Evolutionary conservation across 331 rosid species (phyloP).

Genomic region (Cucumis variabilis): DNA sequence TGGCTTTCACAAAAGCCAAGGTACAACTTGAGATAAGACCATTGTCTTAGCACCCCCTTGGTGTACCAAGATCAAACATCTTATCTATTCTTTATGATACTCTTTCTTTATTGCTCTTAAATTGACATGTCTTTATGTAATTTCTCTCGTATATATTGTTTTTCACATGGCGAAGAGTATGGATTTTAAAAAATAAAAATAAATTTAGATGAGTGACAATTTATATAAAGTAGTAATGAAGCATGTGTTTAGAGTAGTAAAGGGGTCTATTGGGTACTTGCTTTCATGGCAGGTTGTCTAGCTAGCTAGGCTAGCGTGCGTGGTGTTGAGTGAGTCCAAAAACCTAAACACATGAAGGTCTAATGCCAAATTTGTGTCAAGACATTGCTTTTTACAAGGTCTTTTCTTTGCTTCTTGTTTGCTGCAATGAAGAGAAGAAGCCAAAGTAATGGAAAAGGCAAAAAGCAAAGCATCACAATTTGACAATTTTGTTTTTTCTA

Average conservation of each 20-base stretch:
- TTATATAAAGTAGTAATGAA: background rate
- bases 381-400: conserved; percentile 20
- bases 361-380: conserved; percentile 21
- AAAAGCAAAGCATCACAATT: background rate
- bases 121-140: background rate
- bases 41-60: too few species aligned
- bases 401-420: conserved; percentile 22
- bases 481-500: too few species aligned
- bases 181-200: too few species aligned
- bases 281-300: background rate
- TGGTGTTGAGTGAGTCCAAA: background rate
- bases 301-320: background rate
- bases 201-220: background rate
- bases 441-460: background rate
- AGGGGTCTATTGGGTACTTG: background rate
- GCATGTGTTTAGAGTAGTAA: background rate
- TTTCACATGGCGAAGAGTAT: background rate
- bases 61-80: too few species aligned
- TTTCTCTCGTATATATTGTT: background rate
- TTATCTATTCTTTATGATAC: too few species aligned
- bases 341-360: conserved; percentile 24
- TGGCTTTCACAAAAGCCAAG: background rate
- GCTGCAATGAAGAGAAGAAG: conserved; percentile 17
- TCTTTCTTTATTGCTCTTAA: background rate
- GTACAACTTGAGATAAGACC: background rate